A percentile compares a stretch with the other conserved stretches of the same genome.
phyloP scores from a whole-genome alignment of 1,284 basidiomycete genomes.

The Apiotrichum porosum region DNA sequence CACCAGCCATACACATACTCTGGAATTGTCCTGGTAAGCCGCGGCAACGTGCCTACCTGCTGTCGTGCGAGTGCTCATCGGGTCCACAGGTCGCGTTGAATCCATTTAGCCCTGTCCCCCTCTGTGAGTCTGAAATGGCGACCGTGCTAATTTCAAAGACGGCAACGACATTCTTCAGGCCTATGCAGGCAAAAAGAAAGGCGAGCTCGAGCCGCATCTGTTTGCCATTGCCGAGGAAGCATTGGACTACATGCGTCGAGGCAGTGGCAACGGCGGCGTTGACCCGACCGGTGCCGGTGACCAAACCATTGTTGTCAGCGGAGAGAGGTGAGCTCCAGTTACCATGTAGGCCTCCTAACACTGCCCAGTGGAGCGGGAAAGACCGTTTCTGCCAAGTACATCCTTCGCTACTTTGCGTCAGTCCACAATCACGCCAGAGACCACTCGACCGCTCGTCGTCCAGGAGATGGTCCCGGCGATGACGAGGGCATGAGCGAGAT shows the following conservation, averaged over 20 bases:
- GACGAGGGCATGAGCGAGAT: constrained; percentile 73
- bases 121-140: constrained; percentile 50
- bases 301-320: constrained; percentile 98
- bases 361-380: constrained; percentile 99
- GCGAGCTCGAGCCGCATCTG: constrained; percentile 94
- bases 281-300: constrained; percentile 66
- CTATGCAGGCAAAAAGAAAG: constrained; percentile 85
- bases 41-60: too few species aligned
- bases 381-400: constrained; percentile 99
- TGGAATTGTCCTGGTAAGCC: constrained; percentile 64
- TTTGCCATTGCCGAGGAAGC: constrained; percentile 99
- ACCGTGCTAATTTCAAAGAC: constrained; percentile 49
- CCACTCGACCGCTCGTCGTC: constrained; percentile 19
- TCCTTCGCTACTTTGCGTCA: constrained; percentile 98
- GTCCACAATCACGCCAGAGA: constrained; percentile 77
- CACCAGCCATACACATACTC: constrained; percentile 99
- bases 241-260: constrained; percentile 81
- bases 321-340: constrained; percentile 70
- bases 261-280: constrained; percentile 54
- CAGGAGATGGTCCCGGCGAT: constrained; percentile 27
- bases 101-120: constrained; percentile 88
- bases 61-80: too few species aligned
- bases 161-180: constrained; percentile 96
- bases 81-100: constrained; percentile 88
- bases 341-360: neutral